Evolutionary conservation across 805 yeast species (phyloP), one percentile per base, ranked within the genome.

Genomic region (Sugiyamaella americana): DNA sequence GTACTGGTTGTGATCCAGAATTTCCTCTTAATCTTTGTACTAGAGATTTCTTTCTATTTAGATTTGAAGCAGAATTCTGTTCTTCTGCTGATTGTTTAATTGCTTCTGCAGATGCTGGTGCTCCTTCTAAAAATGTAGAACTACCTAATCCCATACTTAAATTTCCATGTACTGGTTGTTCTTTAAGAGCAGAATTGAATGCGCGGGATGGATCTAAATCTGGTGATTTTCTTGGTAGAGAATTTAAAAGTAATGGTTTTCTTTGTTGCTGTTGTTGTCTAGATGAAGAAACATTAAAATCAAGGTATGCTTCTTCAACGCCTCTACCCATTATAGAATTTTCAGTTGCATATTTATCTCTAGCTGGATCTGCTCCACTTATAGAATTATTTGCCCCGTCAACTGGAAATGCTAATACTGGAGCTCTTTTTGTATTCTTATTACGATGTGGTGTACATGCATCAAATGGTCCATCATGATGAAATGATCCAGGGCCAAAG

Each of bases 401-500:
- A 4, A 76, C 85, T 0, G 97, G 96, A 74, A 91, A 93, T 0
- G 98, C 98, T 69, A 79, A 71, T 13, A 93, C 96, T 3, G 98
- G 98, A 0, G 97, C 95, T 40, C 79, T 80, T 17, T 73, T 70
- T 53, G 51, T 32, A 46, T 67, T 69, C 67, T 84, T 85, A 67
- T 93, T 93, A 64, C 98, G 80, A 65, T 87, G 96, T 5, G 98
- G 98, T 2, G 94, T 85, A 65, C 98, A 91, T 1, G 98, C 98
- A 64, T 93, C 98, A 63, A 93, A 93, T 13, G 98, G 98, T 10
- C 98, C 98, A 68, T 93, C 98, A 65, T 93, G 98, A 66, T 93
- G 98, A 74, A 93, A 93, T 2, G 94, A 87, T 16, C 87, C 87
- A 41, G 86, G 82, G 21, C 96, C 97, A 62, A 86, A 89, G 51